Conservation (phyloP, 129 eudicot species). For the Tagetes erecta region DNA sequence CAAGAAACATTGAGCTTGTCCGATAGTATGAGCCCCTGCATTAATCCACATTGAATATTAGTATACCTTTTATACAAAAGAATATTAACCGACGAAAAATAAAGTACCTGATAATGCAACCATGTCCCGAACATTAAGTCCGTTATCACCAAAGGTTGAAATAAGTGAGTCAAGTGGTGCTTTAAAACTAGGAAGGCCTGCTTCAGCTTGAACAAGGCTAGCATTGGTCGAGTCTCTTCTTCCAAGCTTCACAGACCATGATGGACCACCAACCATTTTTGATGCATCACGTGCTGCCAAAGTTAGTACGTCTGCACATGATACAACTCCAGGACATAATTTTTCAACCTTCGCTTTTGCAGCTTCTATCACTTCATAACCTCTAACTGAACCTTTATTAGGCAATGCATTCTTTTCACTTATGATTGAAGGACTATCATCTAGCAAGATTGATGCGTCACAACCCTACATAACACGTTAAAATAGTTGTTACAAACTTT, state of each 20-base stretch:
- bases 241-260: constrained; percentile 68
- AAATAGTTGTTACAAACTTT: background rate
- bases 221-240: constrained; percentile 72
- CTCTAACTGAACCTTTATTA: constrained; percentile 46
- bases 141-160: constrained; percentile 45
- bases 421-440: constrained; percentile 25
- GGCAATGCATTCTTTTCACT: constrained; percentile 24
- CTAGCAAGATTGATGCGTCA: constrained; percentile 70
- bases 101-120: constrained; percentile 59
- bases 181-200: constrained; percentile 51
- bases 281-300: constrained; percentile 74
- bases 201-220: constrained; percentile 47
- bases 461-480: constrained; percentile 43
- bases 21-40: constrained; percentile 68
- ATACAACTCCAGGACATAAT: constrained; percentile 59
- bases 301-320: constrained; percentile 65
- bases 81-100: background rate
- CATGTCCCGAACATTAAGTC: constrained; percentile 65
- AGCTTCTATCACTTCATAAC: constrained; percentile 45
- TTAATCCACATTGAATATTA: background rate
- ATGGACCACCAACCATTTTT: constrained; percentile 66
- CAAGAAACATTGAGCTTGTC: constrained; percentile 57
- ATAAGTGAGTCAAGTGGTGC: constrained; percentile 48
- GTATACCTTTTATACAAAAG: background rate
- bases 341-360: constrained; percentile 54